These are phyloP conservation scores for Aspergillus steynii DNA, from an alignment of 495 filamentous ascomycete species.

Conservation along the genomic window DNA sequence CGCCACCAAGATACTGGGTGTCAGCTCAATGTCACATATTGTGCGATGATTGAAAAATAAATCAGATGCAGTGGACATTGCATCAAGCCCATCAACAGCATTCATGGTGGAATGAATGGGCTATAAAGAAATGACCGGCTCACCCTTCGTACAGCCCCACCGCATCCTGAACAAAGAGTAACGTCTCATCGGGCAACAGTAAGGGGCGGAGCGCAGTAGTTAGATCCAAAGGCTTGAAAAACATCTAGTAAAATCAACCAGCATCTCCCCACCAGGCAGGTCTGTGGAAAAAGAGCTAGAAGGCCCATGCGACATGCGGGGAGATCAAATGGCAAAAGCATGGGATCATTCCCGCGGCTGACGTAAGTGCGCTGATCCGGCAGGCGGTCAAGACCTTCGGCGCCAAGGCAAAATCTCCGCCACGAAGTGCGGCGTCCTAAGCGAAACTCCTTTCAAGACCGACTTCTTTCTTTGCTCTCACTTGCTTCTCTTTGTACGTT, in stretches of 20 bases:
- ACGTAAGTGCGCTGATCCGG: conserved; percentile 14
- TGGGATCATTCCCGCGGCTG: background rate
- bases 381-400: background rate
- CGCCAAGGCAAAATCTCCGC: conserved; percentile 16
- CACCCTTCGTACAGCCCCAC: conserved; percentile 98
- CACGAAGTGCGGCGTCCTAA: conserved; percentile 10
- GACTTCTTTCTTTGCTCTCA: conserved; percentile 5
- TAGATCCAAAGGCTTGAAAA: conserved; percentile 90
- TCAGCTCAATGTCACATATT: background rate
- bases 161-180: conserved; percentile 95
- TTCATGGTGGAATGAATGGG: background rate
- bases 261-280: conserved; percentile 39
- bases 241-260: conserved; percentile 66
- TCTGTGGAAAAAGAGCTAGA: background rate
- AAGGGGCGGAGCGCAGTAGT: conserved; percentile 92
- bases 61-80: background rate
- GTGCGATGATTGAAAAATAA: background rate
- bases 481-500: conserved; percentile 10
- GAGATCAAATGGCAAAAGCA: background rate
- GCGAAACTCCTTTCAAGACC: conserved; percentile 9
- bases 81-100: background rate
- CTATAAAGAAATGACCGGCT: conserved; percentile 25
- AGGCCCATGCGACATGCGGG: background rate
- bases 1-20: background rate
- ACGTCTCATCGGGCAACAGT: conserved; percentile 82